A percentile compares a stretch with the other conserved stretches of the same genome.
These are phyloP conservation scores for Podila horticola DNA, from an alignment of 192 early-diverging fungal genomes.

Conservation along the genomic window DNA sequence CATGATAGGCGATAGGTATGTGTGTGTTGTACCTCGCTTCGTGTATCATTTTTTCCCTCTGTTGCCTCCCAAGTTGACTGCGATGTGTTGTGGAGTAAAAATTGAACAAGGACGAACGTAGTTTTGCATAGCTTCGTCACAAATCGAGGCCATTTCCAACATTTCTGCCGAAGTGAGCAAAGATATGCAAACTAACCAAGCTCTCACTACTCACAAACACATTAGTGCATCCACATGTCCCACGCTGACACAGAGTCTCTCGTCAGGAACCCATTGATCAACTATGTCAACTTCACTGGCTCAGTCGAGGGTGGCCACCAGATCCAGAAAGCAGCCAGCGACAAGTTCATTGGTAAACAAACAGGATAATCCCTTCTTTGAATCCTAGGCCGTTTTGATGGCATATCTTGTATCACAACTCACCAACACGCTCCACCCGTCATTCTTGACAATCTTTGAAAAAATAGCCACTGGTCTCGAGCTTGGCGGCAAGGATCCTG, in stretches of 20 bases:
- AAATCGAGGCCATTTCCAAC: not conserved
- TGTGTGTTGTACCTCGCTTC: no score
- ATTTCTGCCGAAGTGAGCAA: slow-evolving; percentile 3
- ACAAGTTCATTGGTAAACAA: slow-evolving; percentile 67
- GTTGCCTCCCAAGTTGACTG: no score
- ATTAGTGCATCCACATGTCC: slow-evolving; percentile 56
- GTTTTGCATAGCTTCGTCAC: not conserved
- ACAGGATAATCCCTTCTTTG: not conserved
- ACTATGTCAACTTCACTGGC: slow-evolving; percentile 83
- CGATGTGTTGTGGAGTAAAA: no score
- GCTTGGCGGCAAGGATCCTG: slow-evolving; percentile 88
- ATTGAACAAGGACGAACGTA: no score
- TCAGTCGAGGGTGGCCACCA: slow-evolving; percentile 76
- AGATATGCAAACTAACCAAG: not conserved
- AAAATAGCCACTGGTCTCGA: slow-evolving; percentile 73
- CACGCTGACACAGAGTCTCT: slow-evolving; percentile 62
- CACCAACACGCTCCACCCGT: not conserved
- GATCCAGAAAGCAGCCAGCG: slow-evolving; percentile 64
- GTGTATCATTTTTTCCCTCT: no score
- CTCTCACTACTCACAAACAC: slow-evolving; percentile 30
- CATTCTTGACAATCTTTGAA: slow-evolving; percentile 1
- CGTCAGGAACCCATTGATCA: slow-evolving; percentile 66
- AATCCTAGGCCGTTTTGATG: not conserved
- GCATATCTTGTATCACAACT: not conserved
- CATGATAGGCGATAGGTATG: no score